Evolutionary conservation across 495 filamentous ascomycete species (phyloP).

Genomic region (Lasiosphaeria miniovina): DNA sequence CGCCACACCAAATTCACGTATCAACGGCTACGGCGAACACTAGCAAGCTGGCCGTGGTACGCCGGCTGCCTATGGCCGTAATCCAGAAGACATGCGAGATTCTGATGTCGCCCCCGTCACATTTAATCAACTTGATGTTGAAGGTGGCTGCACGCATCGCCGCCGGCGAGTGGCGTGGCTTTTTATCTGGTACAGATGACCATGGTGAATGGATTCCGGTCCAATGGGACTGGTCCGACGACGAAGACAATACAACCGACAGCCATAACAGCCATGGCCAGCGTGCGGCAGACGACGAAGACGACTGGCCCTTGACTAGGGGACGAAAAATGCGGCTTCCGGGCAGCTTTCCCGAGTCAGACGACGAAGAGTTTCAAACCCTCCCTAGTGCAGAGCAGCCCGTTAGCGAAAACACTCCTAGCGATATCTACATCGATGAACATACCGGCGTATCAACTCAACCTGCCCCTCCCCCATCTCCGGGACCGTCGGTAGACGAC

Average conservation of each 20-base stretch:
- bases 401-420: no score
- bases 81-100: constrained; percentile 73
- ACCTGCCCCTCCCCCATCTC: no score
- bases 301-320: constrained; percentile 11
- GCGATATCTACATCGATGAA: no score
- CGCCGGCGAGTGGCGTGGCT: constrained; percentile 56
- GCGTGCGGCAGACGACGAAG: constrained; percentile 12
- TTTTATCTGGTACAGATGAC: constrained; percentile 48
- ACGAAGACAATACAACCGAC: constrained; percentile 36
- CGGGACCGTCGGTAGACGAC: not conserved
- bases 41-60: constrained; percentile 36
- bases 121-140: constrained; percentile 73
- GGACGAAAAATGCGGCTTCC: constrained; percentile 20
- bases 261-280: constrained; percentile 13
- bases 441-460: no score
- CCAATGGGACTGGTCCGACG: constrained; percentile 54
- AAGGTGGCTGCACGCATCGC: constrained; percentile 73
- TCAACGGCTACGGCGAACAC: not conserved
- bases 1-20: constrained; percentile 35
- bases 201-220: constrained; percentile 50
- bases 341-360: constrained; percentile 29
- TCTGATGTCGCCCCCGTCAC: constrained; percentile 69
- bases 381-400: no score
- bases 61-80: constrained; percentile 62
- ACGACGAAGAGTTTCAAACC: constrained; percentile 14